Conservation (phyloP, 2,329 filamentous ascomycete genomes). For the Fusarium liriodendri region DNA sequence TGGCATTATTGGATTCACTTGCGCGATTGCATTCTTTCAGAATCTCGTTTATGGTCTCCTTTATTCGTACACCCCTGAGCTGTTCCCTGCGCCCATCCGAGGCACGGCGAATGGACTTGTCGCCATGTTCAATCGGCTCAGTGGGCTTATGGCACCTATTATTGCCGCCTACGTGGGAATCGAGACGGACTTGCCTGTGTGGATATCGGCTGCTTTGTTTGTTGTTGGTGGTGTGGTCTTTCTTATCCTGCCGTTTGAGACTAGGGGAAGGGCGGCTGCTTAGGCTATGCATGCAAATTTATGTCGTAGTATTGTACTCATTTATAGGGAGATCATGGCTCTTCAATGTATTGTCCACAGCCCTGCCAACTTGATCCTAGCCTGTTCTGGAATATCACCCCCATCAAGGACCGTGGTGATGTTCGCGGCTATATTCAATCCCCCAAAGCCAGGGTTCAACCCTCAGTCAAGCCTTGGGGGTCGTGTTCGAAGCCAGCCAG, state of each 20-base stretch:
- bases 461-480: too few relatives aligned
- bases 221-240: conserved; percentile 55
- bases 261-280: conserved; percentile 43
- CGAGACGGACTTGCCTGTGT: conserved; percentile 54
- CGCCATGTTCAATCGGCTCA: conserved; percentile 50
- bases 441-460: too few relatives aligned
- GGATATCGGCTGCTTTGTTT: conserved; percentile 57
- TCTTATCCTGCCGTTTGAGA: conserved; percentile 57
- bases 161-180: conserved; percentile 57
- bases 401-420: too few relatives aligned
- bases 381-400: too few relatives aligned
- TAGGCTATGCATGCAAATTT: not conserved
- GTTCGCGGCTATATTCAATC: too few relatives aligned
- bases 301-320: not conserved
- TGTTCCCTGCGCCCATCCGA: conserved; percentile 64
- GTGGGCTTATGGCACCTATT: conserved; percentile 55
- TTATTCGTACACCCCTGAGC: conserved; percentile 36
- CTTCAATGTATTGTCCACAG: not conserved
- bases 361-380: not conserved
- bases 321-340: not conserved
- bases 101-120: conserved; percentile 63
- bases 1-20: conserved; percentile 32
- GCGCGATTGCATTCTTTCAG: conserved; percentile 40
- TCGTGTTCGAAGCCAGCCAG: too few relatives aligned
- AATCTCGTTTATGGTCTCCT: conserved; percentile 35